Base-by-base conservation (phyloP, 371 early-diverging fungal genomes). In the Entomophthora muscae region DNA sequence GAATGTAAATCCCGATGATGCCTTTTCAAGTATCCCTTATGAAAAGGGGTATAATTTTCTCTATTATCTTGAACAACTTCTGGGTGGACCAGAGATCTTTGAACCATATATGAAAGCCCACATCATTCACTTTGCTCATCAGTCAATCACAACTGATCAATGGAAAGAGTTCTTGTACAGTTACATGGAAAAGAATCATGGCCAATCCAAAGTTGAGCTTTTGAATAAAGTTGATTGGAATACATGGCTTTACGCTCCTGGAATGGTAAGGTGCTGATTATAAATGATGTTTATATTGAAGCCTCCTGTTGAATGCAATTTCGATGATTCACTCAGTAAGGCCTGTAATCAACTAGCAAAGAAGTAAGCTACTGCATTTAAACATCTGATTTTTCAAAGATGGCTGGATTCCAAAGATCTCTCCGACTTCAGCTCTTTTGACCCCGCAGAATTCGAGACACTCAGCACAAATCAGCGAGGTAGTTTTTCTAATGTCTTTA, bases 21-120 rank as follows among this genome's bases (percentile, higher is more conserved):
- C 85, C 42, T 94, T 92, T 69, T 90, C 89, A 13, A 78, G 82
- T 2, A 81, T 97, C 32, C 97, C 97, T 12, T 97, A 97, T 77
- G 90, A 97, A 75, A 96, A 95, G 78, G 98, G 97, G 1, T 95
- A 85, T 72, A 91, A 89, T 69, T 71, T 98, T 55, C 76, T 98
- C 53, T 95, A 89, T 71, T 88, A 93, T 66, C 80, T 96, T 52
- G 94, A 95, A 74, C 81, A 84, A 69, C 70, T 83, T 13, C 74
- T 97, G 28, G 98, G 96, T 42, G 93, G 93, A 0, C 75, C 84
- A 2, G 74, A 71, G 22, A 76, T 90, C 51, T 92, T 89, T 72
- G 90, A 87, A 69, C 86, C 87, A 21, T 94, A 86, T 66, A 79
- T 89, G 77, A 84, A 82, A 68, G 85, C 88, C 1, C 84, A 95